Percentiles rank a stretch among this genome's conserved stretches.
Conservation (phyloP, 202 grass and related monocot genomes). For the Panicum hallii region DNA sequence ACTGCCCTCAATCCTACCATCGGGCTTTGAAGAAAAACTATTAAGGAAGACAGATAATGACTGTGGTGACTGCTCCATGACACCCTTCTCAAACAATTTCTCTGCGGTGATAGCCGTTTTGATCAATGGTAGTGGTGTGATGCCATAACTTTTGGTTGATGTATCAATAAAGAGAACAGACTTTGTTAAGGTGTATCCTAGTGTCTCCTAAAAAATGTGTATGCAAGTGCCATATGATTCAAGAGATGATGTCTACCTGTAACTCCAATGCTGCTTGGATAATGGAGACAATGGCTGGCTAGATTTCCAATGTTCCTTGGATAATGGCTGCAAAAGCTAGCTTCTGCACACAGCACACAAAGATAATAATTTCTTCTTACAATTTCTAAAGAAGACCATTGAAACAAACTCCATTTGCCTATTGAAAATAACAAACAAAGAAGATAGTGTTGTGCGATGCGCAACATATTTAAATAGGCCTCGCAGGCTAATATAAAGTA, state of each 20-base stretch:
- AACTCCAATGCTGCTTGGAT: not conserved
- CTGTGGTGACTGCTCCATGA: not conserved
- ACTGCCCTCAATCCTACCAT: not conserved
- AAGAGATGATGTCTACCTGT: not conserved
- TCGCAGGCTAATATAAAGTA: not conserved
- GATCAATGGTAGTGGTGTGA: not conserved
- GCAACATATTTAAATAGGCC: not conserved
- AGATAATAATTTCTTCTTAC: not conserved
- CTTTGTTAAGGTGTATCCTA: not conserved
- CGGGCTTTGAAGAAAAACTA: not conserved
- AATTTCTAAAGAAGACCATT: not conserved
- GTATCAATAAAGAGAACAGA: not conserved
- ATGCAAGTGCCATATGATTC: not conserved
- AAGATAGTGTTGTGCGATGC: not conserved
- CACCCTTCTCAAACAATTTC: constrained; percentile 25
- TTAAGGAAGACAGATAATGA: constrained; percentile 30
- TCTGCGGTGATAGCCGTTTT: constrained; percentile 43
- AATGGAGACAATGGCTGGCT: not conserved
- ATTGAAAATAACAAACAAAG: not conserved
- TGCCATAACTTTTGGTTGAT: not conserved
- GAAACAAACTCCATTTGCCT: not conserved
- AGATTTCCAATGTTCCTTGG: not conserved
- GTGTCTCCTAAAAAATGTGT: not conserved
- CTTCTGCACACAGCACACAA: not conserved
- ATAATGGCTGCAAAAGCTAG: not conserved